These are phyloP conservation scores for Phycomyces blakesleeanus DNA, from an alignment of 192 early-diverging fungal species.

Conservation along the genomic window DNA sequence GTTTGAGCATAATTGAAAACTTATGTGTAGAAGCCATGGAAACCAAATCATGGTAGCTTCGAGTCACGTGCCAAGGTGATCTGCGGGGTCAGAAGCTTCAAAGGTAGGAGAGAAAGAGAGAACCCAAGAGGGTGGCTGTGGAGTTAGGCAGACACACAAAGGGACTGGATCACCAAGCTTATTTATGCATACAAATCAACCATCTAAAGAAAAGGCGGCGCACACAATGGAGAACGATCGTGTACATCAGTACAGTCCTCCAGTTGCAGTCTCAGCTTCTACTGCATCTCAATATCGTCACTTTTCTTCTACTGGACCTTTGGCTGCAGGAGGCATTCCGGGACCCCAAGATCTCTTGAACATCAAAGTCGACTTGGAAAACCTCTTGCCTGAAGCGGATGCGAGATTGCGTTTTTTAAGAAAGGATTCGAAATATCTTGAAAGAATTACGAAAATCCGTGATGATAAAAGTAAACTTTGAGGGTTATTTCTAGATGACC, in stretches of 20 bases:
- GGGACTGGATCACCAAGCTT: background rate
- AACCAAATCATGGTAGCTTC: background rate
- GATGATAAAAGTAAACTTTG: slow-evolving; percentile 9
- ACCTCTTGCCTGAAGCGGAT: slow-evolving; percentile 20
- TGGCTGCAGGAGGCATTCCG: slow-evolving; percentile 12
- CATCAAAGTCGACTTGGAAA: slow-evolving; percentile 29
- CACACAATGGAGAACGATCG: background rate
- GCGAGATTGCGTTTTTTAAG: slow-evolving; percentile 18
- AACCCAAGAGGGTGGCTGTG: slow-evolving; percentile 2
- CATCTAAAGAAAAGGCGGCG: background rate
- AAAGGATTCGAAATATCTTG: slow-evolving; percentile 24
- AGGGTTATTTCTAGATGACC: too few species aligned
- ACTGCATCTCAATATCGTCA: background rate
- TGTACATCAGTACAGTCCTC: background rate
- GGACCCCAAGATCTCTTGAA: slow-evolving; percentile 22
- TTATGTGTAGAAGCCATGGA: background rate
- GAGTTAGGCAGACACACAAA: background rate
- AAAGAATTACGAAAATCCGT: slow-evolving; percentile 22
- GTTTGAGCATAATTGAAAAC: background rate
- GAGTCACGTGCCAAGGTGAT: background rate
- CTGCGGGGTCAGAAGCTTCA: slow-evolving; percentile 3
- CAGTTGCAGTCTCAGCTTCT: background rate
- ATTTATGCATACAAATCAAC: background rate
- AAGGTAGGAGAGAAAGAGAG: background rate
- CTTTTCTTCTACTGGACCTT: background rate